Conservation (phyloP, 495 filamentous ascomycete genomes). For the Talaromyces wortmannii region DNA sequence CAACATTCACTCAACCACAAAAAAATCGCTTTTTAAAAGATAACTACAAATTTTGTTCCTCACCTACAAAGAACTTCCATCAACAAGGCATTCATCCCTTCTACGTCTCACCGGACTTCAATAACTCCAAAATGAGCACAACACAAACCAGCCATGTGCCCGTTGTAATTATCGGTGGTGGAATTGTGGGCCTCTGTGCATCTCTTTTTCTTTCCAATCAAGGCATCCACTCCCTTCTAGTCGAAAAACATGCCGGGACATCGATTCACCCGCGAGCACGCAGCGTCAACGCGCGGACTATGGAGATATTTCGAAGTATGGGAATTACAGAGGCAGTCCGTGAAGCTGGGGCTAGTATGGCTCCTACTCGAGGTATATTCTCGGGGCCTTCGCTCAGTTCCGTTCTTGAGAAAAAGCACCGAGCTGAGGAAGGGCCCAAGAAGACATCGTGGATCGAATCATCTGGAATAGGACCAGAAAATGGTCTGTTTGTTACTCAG, state of each 20-base stretch:
- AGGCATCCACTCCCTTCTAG: conserved; percentile 10
- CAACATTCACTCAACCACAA: neutral
- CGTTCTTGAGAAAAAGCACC: conserved; percentile 13
- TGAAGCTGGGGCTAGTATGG: conserved; percentile 6
- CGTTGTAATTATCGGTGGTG: conserved; percentile 17
- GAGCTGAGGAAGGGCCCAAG: neutral
- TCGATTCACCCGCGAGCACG: conserved; percentile 20
- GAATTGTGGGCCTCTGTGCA: conserved; percentile 15
- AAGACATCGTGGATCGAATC: neutral
- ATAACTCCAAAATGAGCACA: neutral
- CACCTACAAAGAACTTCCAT: too few relatives aligned
- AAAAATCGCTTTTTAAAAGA: neutral
- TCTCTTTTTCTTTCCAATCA: conserved; percentile 17
- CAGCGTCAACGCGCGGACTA: conserved; percentile 16
- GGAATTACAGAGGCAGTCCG: conserved; percentile 6
- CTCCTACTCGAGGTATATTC: conserved; percentile 11
- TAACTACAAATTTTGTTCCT: neutral
- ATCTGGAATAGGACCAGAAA: conserved; percentile 1
- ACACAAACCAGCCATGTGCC: conserved; percentile 1
- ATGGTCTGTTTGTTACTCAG: conserved; percentile 13
- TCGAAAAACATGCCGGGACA: conserved; percentile 14
- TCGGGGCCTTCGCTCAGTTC: conserved; percentile 10
- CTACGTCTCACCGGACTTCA: neutral
- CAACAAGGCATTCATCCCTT: too few relatives aligned
- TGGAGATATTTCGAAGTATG: conserved; percentile 17